Percentiles rank a stretch among this genome's conserved stretches.
phyloP scores from a whole-genome alignment of 768 basidiomycete species.

The Grammothele lineata region DNA sequence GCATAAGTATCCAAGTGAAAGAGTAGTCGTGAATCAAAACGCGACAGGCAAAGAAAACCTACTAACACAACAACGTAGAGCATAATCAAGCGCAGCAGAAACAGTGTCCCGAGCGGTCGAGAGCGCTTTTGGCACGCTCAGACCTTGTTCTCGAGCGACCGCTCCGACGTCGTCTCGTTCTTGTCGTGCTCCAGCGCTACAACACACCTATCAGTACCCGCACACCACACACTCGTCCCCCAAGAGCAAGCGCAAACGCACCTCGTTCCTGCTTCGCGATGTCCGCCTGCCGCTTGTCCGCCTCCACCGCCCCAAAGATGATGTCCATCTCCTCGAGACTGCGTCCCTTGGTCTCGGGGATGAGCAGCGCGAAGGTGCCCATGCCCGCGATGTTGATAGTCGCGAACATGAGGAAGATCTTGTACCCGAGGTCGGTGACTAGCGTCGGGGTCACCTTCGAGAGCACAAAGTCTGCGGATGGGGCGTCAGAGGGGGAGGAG shows the following conservation, averaged over 20 bases:
- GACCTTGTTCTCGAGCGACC: constrained; percentile 15
- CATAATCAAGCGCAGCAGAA: background rate
- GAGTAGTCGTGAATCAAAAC: background rate
- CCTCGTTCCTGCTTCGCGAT: constrained; percentile 45
- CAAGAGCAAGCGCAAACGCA: background rate
- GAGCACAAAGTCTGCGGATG: constrained; percentile 57
- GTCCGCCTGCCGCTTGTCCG: constrained; percentile 48
- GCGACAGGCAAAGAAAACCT: background rate
- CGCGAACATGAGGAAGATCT: constrained; percentile 75
- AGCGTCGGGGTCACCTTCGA: constrained; percentile 68
- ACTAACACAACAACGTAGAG: too few relatives aligned
- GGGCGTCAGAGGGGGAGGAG: too few relatives aligned
- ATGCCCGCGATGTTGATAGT: constrained; percentile 73
- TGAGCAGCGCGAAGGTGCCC: constrained; percentile 57
- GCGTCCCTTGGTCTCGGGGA: constrained; percentile 40
- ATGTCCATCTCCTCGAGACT: constrained; percentile 52
- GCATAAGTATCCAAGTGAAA: background rate
- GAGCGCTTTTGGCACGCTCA: constrained; percentile 2
- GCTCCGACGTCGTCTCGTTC: constrained; percentile 19
- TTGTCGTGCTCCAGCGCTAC: constrained; percentile 17
- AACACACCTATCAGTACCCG: background rate
- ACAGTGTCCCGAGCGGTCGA: background rate
- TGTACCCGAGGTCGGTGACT: constrained; percentile 58
- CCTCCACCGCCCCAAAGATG: constrained; percentile 54
- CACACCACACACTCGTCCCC: background rate